Conservation (phyloP, 169 alveolate genomes). For the Eimeria zaria region DNA sequence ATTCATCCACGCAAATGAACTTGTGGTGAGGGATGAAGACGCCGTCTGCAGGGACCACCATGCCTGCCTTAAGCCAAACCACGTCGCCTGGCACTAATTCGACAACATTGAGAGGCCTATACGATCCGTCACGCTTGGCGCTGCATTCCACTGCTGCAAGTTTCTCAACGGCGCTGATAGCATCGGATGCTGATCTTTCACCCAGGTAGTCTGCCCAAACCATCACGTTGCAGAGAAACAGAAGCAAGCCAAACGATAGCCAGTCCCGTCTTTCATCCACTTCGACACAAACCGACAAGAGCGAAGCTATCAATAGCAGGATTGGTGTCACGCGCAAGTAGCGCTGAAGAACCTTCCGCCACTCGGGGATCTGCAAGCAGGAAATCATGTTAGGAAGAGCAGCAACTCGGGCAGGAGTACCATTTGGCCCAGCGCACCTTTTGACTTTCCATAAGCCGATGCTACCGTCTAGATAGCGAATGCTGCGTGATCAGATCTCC, state of each 20-base stretch:
- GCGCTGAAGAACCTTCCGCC: slow-evolving; percentile 79
- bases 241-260: slow-evolving; percentile 95
- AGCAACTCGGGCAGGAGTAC: not conserved
- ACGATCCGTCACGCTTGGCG: slow-evolving; percentile 87
- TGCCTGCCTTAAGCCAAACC: slow-evolving; percentile 93
- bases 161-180: slow-evolving; percentile 91
- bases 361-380: slow-evolving; percentile 83
- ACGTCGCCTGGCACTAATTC: slow-evolving; percentile 96
- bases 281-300: slow-evolving; percentile 66
- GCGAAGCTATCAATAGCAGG: slow-evolving; percentile 76
- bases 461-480: not conserved
- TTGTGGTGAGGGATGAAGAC: slow-evolving; percentile 89
- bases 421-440: not conserved
- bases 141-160: slow-evolving; percentile 88
- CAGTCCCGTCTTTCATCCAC: slow-evolving; percentile 87
- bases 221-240: slow-evolving; percentile 93
- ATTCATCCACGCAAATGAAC: slow-evolving; percentile 91
- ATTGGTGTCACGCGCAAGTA: slow-evolving; percentile 82
- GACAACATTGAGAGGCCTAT: slow-evolving; percentile 84
- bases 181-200: slow-evolving; percentile 93
- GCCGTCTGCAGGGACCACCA: slow-evolving; percentile 86
- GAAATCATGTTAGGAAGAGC: not conserved
- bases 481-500: not conserved
- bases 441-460: not conserved
- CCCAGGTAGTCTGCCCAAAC: slow-evolving; percentile 93